Evolutionary conservation across 208 protist species (phyloP).

Genomic region (Angomonas deanei): DNA sequence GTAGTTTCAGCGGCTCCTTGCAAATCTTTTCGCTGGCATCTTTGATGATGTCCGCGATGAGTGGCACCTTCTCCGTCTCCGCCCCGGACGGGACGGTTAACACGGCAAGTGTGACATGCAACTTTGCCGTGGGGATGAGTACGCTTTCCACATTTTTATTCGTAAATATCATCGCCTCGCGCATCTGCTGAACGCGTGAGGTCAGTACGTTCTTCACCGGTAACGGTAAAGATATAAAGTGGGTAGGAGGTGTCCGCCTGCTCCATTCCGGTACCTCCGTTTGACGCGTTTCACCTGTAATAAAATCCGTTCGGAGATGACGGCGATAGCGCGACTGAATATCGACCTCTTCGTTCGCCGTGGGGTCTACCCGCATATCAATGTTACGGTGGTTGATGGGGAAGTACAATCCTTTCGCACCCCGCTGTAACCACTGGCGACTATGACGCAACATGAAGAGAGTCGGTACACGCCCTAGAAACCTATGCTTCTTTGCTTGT

Average conservation of each 20-base stretch:
- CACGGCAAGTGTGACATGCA: slow-evolving; percentile 85
- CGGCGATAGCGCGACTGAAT: slow-evolving; percentile 77
- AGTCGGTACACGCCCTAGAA: background rate
- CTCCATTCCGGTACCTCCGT: slow-evolving; percentile 62
- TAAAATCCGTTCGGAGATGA: slow-evolving; percentile 70
- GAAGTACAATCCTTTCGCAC: slow-evolving; percentile 79
- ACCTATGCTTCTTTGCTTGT: background rate
- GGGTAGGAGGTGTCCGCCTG: slow-evolving; percentile 46
- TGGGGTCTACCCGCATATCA: slow-evolving; percentile 50
- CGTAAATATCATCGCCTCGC: slow-evolving; percentile 62
- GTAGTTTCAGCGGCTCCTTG: slow-evolving; percentile 51
- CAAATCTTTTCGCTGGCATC: slow-evolving; percentile 28
- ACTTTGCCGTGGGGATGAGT: slow-evolving; percentile 50
- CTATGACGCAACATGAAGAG: slow-evolving; percentile 28
- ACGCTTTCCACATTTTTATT: slow-evolving; percentile 45
- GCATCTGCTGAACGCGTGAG: slow-evolving; percentile 64
- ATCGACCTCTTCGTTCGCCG: slow-evolving; percentile 43
- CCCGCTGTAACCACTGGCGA: slow-evolving; percentile 19
- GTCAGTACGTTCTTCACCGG: slow-evolving; percentile 47
- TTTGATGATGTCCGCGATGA: slow-evolving; percentile 37
- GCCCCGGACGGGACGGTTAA: slow-evolving; percentile 37
- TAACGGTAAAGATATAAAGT: slow-evolving; percentile 80
- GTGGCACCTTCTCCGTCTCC: slow-evolving; percentile 13
- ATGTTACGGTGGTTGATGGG: slow-evolving; percentile 85
- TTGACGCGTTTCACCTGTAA: slow-evolving; percentile 74